phyloP scores from a whole-genome alignment of 148 eudicot species.

The Rhododendron henanense region DNA sequence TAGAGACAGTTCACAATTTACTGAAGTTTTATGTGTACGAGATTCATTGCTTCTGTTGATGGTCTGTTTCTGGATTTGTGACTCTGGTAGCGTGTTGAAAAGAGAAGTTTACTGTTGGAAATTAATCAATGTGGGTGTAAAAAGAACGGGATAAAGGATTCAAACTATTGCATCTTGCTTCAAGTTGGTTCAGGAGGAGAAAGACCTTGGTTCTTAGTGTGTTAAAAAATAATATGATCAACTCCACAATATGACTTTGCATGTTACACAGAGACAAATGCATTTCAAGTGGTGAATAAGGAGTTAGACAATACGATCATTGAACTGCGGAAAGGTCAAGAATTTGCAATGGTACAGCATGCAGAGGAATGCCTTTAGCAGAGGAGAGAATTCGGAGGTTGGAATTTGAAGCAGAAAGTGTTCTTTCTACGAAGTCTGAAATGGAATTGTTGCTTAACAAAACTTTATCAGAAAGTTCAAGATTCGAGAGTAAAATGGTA shows the following conservation, averaged over 20 bases:
- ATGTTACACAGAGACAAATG: constrained; percentile 54
- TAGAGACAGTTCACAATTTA: not conserved
- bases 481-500: constrained; percentile 60
- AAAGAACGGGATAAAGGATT: not conserved
- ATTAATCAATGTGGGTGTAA: not conserved
- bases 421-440: constrained; percentile 51
- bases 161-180: constrained; percentile 29
- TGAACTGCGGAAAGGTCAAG: constrained; percentile 66
- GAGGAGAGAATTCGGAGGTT: constrained; percentile 65
- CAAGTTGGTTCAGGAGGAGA: constrained; percentile 49
- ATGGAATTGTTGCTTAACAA: constrained; percentile 39
- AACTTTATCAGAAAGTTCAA: constrained; percentile 47
- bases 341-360: constrained; percentile 75
- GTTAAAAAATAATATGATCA: constrained; percentile 44
- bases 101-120: not conserved
- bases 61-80: not conserved
- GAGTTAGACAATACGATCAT: constrained; percentile 46
- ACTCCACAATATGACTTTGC: constrained; percentile 43
- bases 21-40: not conserved
- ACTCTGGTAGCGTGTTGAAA: not conserved
- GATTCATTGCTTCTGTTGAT: not conserved
- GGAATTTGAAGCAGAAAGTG: constrained; percentile 57
- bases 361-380: constrained; percentile 76
- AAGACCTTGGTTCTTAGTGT: constrained; percentile 2
- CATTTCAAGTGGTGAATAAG: constrained; percentile 46